Evolutionary conservation across 768 basidiomycete genomes (phyloP).

Genomic region (Russula earlei): DNA sequence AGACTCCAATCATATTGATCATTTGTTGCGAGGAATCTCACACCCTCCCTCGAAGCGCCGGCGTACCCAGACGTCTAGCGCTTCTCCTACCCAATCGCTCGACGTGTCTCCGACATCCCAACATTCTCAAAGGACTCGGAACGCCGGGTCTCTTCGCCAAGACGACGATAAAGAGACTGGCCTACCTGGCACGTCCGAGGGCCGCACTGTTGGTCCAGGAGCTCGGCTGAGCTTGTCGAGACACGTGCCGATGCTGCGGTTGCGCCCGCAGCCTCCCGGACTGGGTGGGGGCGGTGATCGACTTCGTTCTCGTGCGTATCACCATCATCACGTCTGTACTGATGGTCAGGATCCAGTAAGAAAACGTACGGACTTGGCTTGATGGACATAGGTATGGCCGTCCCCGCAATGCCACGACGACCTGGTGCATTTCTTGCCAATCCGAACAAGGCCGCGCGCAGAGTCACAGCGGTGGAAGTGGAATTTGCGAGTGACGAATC

Average conservation of each 20-base stretch:
- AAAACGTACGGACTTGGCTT: not conserved
- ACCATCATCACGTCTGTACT: too few species aligned
- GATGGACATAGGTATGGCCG: not conserved
- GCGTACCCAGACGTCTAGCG: not conserved
- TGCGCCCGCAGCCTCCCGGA: not conserved
- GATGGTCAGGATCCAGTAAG: too few species aligned
- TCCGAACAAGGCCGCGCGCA: slow-evolving; percentile 13
- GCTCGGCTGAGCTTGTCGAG: slow-evolving; percentile 6
- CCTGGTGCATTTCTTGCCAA: slow-evolving; percentile 13
- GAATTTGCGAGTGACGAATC: slow-evolving; percentile 12
- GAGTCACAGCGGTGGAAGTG: slow-evolving; percentile 4
- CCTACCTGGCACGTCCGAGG: not conserved
- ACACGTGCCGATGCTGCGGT: slow-evolving; percentile 5
- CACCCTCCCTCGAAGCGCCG: not conserved
- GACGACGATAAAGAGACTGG: not conserved
- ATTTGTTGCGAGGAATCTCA: not conserved
- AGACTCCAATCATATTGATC: not conserved
- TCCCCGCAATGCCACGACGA: not conserved
- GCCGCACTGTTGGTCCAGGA: not conserved
- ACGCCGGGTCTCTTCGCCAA: not conserved
- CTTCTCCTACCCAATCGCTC: not conserved
- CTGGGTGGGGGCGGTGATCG: slow-evolving; percentile 5
- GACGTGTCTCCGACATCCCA: not conserved
- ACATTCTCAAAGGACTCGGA: not conserved
- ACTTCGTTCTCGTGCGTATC: slow-evolving; percentile 4